Evolutionary conservation across 805 yeast species (phyloP).

Genomic region (Hanseniaspora valbyensis): DNA sequence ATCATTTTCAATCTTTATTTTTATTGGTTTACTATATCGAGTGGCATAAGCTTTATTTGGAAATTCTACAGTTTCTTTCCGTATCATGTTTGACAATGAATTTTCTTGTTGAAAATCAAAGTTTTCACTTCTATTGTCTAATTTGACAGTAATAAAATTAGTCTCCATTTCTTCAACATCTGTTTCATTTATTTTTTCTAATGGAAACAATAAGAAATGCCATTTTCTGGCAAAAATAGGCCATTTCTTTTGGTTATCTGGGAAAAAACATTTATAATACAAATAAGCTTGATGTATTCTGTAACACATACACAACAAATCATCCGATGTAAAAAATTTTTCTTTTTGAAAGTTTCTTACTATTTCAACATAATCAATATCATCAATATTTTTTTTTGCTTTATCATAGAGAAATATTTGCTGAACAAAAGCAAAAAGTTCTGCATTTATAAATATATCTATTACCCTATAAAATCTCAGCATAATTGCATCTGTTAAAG

Average conservation of each 20-base stretch:
- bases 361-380: too few species aligned
- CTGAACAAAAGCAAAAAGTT: not conserved
- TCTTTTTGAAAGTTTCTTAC: too few species aligned
- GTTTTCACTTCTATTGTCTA: not conserved
- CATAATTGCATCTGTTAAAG: not conserved
- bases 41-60: too few species aligned
- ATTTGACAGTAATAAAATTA: not conserved
- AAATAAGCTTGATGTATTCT: not conserved
- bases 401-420: not conserved
- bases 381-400: too few species aligned
- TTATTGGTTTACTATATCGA: too few species aligned
- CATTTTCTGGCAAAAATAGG: not conserved
- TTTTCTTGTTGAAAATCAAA: not conserved
- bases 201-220: not conserved
- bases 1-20: too few species aligned
- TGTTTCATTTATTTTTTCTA: not conserved
- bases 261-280: not conserved
- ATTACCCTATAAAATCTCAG: not conserved
- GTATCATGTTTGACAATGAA: too few species aligned
- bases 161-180: not conserved
- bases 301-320: not conserved
- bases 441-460: not conserved
- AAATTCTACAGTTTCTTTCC: too few species aligned
- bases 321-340: not conserved
- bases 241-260: not conserved